Base-by-base conservation (phyloP, 768 basidiomycete species). In the Trichaptum fuscoviolaceum region DNA sequence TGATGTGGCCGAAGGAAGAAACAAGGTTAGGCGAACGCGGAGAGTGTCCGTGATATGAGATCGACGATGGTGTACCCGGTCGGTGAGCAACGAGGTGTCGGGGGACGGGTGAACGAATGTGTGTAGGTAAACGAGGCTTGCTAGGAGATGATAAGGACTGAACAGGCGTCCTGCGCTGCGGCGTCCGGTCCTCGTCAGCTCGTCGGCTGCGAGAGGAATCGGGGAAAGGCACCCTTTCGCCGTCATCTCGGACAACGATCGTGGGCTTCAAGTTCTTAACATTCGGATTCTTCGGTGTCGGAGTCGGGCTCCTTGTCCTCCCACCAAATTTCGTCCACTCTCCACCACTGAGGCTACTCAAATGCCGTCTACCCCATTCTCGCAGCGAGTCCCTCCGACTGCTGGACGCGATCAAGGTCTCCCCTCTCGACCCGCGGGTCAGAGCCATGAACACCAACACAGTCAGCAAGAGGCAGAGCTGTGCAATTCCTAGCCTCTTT, bases 401-500 rank as follows among this genome's bases (percentile, higher is more conserved):
- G 68, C 42, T 35, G 63, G 12, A 63, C 61, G 30, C 52, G 15
- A 65, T 60, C 23, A 64, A 62, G 17, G 59, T 67, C 64, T 78
- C 77, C 24, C 73, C 73, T n/a, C 72, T 73, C 1, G 87, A 90
- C 7, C 93, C 92, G 6, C 94, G 85, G 4, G 94, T 95, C 64
- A 96, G 81, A 20, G 89, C 86, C 77, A 96, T 91, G 74, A 97
- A 95, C 15, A 95, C 80, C 23, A 96, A 83, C 10, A 97, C 89
- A 0, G 89, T 85, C 2, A 97, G 81, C 6, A 96, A 82, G 7
- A 96, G 82, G 73, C 90, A 88, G 0, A 98, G 83, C 71, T 99
- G 96, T 0, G 91, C 91, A 24, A 97, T 87, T 1, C 95, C 90
- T 0, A 97, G 84, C 1, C 94, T 88, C 71, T 96, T 95, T 76